phyloP scores from a whole-genome alignment of 805 yeast species.

The Wickerhamomyces rabaulensis region DNA sequence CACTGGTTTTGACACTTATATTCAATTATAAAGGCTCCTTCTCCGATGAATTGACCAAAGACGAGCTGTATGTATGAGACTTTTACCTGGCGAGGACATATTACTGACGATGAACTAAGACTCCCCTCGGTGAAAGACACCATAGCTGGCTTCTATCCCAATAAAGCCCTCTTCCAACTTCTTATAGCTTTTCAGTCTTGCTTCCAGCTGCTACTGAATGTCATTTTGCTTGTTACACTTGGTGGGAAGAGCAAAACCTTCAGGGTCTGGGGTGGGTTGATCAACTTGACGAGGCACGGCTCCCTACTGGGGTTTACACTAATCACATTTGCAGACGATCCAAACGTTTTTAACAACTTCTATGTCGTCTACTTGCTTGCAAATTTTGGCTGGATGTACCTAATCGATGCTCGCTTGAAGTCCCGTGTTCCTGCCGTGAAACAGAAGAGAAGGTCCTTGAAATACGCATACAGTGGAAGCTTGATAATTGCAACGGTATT shows the following conservation, averaged over 20 bases:
- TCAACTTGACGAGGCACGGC: not conserved
- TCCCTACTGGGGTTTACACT: conserved; percentile 8
- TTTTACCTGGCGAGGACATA: not conserved
- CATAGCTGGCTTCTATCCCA: conserved; percentile 12
- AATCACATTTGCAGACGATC: conserved; percentile 10
- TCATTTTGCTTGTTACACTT: not conserved
- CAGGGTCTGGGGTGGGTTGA: not conserved
- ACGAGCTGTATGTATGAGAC: conserved; percentile 13
- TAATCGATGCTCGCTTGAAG: not conserved
- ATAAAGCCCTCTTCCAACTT: conserved; percentile 12
- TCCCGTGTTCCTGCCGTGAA: not conserved
- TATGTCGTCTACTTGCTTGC: conserved; percentile 8
- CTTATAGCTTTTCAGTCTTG: conserved; percentile 10
- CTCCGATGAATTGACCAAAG: conserved; percentile 7
- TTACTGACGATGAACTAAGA: conserved; percentile 1
- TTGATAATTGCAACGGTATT: conserved; percentile 1
- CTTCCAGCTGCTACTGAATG: conserved; percentile 2
- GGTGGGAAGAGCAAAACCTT: not conserved
- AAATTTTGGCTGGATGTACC: conserved; percentile 7
- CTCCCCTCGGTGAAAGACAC: conserved; percentile 14
- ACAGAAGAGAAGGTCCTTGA: conserved; percentile 1
- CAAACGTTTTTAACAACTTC: conserved; percentile 4
- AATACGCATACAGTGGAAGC: not conserved
- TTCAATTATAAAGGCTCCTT: conserved; percentile 10
- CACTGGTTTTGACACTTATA: conserved; percentile 6